Conservation (phyloP, 192 early-diverging fungal species). For the Obelidium mucronatum region DNA sequence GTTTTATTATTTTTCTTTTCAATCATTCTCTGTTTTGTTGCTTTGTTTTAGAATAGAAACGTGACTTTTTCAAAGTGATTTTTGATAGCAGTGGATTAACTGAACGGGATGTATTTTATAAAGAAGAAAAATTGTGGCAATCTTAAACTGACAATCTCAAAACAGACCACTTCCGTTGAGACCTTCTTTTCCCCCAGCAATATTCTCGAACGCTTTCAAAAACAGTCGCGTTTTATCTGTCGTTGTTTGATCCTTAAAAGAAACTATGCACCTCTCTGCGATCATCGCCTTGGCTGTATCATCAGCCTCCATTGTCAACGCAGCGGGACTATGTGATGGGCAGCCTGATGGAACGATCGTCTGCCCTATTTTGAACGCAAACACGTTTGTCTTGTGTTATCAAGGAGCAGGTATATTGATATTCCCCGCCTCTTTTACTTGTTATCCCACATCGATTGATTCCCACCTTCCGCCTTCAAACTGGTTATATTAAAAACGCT, state of each 20-base stretch:
- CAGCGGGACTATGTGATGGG: not conserved
- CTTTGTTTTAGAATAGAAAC: not conserved
- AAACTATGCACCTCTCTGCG: not conserved
- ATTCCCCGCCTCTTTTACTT: not conserved
- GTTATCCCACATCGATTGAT: not conserved
- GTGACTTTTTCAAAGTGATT: no score
- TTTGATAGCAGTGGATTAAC: no score
- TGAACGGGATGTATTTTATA: no score
- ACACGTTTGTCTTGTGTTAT: slow-evolving; percentile 1
- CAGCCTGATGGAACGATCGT: not conserved
- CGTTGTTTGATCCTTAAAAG: no score
- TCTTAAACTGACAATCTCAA: not conserved
- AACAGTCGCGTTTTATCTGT: no score
- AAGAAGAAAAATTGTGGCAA: no score
- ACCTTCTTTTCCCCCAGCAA: not conserved
- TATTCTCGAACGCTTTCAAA: not conserved
- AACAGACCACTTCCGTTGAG: no score
- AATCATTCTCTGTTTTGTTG: no score
- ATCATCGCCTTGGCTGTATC: not conserved
- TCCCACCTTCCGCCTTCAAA: not conserved
- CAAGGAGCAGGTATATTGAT: not conserved
- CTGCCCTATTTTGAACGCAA: not conserved
- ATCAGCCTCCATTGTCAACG: not conserved
- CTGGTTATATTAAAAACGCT: no score
- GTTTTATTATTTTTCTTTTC: no score